Evolutionary conservation across 192 early-diverging fungal species (phyloP).

Genomic region (Dimargaris verticillata): DNA sequence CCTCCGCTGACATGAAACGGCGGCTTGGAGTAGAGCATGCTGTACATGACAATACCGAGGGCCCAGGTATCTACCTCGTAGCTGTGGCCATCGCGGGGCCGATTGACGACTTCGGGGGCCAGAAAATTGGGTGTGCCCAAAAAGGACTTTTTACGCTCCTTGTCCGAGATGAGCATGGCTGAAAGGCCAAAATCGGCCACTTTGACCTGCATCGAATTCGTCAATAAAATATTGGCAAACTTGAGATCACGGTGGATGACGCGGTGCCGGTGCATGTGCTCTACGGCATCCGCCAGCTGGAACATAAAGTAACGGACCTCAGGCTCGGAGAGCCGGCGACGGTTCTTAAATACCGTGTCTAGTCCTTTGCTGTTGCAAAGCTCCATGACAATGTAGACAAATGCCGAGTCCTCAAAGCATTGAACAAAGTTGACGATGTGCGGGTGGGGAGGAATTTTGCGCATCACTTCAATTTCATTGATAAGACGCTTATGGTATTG

Average conservation of each 20-base stretch:
- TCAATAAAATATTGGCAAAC: conserved; percentile 82
- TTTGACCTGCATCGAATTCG: conserved; percentile 64
- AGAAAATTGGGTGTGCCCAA: conserved; percentile 97
- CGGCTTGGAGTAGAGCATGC: conserved; percentile 70
- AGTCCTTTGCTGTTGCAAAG: conserved; percentile 69
- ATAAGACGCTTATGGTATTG: conserved; percentile 29
- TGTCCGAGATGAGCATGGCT: conserved; percentile 52
- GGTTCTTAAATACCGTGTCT: conserved; percentile 56
- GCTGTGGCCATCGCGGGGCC: conserved; percentile 62
- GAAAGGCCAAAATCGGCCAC: conserved; percentile 95
- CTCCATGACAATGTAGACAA: conserved; percentile 84
- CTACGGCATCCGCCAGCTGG: conserved; percentile 62
- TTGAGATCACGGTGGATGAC: conserved; percentile 95
- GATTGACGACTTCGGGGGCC: conserved; percentile 86
- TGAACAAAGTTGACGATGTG: conserved; percentile 65
- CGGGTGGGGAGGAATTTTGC: conserved; percentile 37
- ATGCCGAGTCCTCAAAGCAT: conserved; percentile 74
- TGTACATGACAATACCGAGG: conserved; percentile 80
- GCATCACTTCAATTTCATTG: conserved; percentile 30
- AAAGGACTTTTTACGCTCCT: conserved; percentile 88
- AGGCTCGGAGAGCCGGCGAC: conserved; percentile 69
- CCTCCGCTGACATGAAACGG: conserved; percentile 44
- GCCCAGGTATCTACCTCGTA: conserved; percentile 94
- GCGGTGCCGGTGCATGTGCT: conserved; percentile 59
- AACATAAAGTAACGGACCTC: conserved; percentile 78